These are phyloP conservation scores for Logfia minima DNA, from an alignment of 129 eudicot genomes.

Conservation along the genomic window DNA sequence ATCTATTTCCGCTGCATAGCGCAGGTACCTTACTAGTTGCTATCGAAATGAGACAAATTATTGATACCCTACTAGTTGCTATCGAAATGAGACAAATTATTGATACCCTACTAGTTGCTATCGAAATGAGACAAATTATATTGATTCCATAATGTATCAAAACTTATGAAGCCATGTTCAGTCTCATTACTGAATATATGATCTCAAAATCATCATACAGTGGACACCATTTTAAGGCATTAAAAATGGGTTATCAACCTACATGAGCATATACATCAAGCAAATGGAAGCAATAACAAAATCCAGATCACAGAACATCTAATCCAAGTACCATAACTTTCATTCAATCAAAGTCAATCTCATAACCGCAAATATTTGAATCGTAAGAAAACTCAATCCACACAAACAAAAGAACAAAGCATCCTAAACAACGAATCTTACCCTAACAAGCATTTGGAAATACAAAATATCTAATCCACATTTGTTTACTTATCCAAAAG, in stretches of 20 bases:
- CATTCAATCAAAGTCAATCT: background rate
- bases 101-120: too few species aligned
- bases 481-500: background rate
- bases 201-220: background rate
- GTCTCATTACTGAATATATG: background rate
- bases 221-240: background rate
- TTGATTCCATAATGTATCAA: background rate
- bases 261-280: background rate
- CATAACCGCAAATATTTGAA: background rate
- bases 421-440: slow-evolving; percentile 11
- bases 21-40: too few species aligned
- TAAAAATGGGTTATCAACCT: too few species aligned
- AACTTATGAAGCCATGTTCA: background rate
- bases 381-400: background rate
- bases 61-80: too few species aligned
- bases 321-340: background rate
- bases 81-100: background rate
- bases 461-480: background rate
- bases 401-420: background rate
- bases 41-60: background rate
- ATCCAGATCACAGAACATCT: background rate
- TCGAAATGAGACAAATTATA: background rate
- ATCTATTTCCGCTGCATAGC: too few species aligned
- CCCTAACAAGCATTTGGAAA: background rate
- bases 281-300: background rate